phyloP scores from a whole-genome alignment of 2,329 filamentous ascomycete species.

The Saccharata proteae region DNA sequence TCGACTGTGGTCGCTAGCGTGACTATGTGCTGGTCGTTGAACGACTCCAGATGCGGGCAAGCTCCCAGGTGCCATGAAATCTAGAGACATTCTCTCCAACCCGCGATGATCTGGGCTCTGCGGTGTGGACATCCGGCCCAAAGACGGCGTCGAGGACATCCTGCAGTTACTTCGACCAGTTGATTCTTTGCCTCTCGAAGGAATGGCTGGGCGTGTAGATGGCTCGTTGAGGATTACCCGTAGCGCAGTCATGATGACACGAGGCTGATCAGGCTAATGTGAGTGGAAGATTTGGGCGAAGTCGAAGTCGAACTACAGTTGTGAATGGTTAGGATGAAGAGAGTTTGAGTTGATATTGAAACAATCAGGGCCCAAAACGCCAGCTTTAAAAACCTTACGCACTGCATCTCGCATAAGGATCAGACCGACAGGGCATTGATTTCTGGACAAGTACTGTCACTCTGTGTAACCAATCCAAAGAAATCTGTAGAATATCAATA shows the following conservation, averaged over 20 bases:
- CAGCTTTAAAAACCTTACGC: conserved; percentile 7
- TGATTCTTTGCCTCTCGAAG: background rate
- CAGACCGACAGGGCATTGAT: conserved; percentile 9
- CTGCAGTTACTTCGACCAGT: too few species aligned
- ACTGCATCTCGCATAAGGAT: conserved; percentile 4
- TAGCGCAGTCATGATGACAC: conserved; percentile 6
- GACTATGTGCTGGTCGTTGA: conserved; percentile 1
- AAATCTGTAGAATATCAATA: too few species aligned
- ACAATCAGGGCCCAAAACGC: conserved; percentile 5
- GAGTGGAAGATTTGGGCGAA: background rate
- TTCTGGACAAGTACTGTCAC: background rate
- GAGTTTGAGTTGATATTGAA: conserved; percentile 1
- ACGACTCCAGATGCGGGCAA: too few species aligned
- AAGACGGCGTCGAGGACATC: background rate
- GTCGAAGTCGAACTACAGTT: conserved; percentile 4
- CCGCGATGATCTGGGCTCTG: conserved; percentile 6
- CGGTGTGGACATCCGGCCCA: background rate
- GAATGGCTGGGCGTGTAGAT: background rate
- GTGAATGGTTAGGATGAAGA: conserved; percentile 2
- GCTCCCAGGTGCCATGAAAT: conserved; percentile 8
- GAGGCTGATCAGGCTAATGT: background rate
- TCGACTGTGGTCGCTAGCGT: conserved; percentile 1
- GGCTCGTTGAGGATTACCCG: conserved; percentile 8
- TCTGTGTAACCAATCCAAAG: conserved; percentile 9
- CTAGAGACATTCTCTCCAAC: conserved; percentile 9